Evolutionary conservation across 306 rosid genomes (phyloP), one percentile per base, ranked within the genome.

Genomic region (Prunus salicina): DNA sequence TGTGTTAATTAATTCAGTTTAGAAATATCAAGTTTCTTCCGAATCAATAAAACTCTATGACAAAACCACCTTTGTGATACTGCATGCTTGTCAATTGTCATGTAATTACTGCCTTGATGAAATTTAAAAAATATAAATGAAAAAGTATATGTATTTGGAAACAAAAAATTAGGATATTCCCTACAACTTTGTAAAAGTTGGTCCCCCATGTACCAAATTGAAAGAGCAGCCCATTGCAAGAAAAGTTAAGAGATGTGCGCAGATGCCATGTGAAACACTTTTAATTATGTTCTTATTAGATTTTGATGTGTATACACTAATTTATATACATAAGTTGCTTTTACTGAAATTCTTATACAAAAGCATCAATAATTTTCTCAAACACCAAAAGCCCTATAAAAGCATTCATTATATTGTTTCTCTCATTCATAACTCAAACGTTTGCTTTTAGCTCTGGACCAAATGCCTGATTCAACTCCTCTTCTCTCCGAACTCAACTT

Each of bases 391-490:
- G 19, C 2, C 20, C 32, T 15, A 57, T 41, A 57, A 38, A 57
- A 38, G 38, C 38, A 53, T 41, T 38, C 25, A 24, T 6, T 10
- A 43, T 22, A 57, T 51, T 4, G 0, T 34, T 64, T 64, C 50
- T 19, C 69, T 4, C 14, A 20, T 25, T 64, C 69, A 9, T 64
- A 64, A 2, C 50, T 64, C 9, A 34, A 64, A 18, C 13, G 43
- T 63, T 3, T 28, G 43, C 67, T 63, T 45, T 72, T 73, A 64
- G 45, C 51, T 73, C 68, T 25, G 56, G 45, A 60, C 57, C 28
- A 60, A 72, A 73, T 73, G 90, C 81, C 81, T 8, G 72, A 84
- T 7, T 47, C 85, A 46, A 64, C 75, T 13, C 86, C 84, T 11
- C 70, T 87, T 22, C 81, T 82, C 65, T 74, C 77, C 12, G 55